These are phyloP conservation scores for Jamesozyma hellenica DNA, from an alignment of 805 yeast species.

Conservation along the genomic window DNA sequence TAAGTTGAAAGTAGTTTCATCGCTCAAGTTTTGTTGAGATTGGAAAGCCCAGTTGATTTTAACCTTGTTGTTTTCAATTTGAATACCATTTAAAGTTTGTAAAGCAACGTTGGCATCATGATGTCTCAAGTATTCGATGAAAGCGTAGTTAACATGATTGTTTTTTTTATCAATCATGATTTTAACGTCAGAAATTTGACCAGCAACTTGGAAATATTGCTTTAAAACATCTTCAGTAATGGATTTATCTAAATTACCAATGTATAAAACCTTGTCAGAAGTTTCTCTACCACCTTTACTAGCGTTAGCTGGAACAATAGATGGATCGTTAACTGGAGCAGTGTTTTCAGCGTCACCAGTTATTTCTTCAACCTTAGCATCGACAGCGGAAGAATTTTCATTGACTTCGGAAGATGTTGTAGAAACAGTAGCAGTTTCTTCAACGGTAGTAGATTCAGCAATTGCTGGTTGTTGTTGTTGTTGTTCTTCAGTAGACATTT, in stretches of 20 bases:
- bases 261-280: conserved; percentile 62
- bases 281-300: conserved; percentile 74
- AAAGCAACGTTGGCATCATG: conserved; percentile 55
- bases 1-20: conserved; percentile 54
- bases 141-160: conserved; percentile 70
- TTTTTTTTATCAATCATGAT: conserved; percentile 66
- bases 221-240: conserved; percentile 54
- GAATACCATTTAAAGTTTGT: conserved; percentile 47
- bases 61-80: conserved; percentile 45
- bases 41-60: conserved; percentile 78
- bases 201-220: conserved; percentile 53
- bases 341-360: not conserved
- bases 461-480: not conserved
- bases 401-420: not conserved
- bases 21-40: conserved; percentile 54
- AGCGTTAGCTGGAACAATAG: conserved; percentile 55
- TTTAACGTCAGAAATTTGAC: conserved; percentile 55
- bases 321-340: not conserved
- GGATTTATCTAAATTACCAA: conserved; percentile 59
- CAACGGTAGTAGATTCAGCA: not conserved
- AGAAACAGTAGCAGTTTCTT: not conserved
- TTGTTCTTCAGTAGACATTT: too few species aligned
- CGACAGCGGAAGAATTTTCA: not conserved
- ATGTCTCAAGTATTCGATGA: conserved; percentile 58
- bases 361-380: not conserved